Conservation (phyloP, 148 eudicot genomes). For the Spergularia marina region DNA sequence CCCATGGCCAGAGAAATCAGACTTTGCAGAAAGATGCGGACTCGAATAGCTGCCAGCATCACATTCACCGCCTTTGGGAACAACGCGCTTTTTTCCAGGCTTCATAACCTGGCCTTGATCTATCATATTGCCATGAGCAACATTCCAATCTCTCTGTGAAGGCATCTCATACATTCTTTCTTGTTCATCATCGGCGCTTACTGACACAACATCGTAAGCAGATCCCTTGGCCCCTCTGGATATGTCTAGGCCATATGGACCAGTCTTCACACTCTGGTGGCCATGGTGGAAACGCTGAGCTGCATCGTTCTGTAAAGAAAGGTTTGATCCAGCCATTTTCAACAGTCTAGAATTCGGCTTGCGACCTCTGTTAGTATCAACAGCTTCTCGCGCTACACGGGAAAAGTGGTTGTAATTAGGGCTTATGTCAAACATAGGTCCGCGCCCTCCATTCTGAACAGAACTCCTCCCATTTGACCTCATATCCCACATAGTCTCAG, state of each 20-base stretch:
- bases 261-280: constrained; percentile 33
- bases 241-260: constrained; percentile 36
- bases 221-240: constrained; percentile 39
- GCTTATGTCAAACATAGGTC: constrained; percentile 30
- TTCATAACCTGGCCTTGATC: constrained; percentile 41
- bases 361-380: constrained; percentile 36
- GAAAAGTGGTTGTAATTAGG: constrained; percentile 39
- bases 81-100: constrained; percentile 50
- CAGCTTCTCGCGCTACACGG: constrained; percentile 32
- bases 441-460: constrained; percentile 38
- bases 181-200: constrained; percentile 41
- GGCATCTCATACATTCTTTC: constrained; percentile 47
- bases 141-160: constrained; percentile 44
- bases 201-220: constrained; percentile 37
- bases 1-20: constrained; percentile 42
- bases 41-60: constrained; percentile 35
- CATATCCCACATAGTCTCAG: constrained; percentile 50
- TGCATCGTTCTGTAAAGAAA: constrained; percentile 36
- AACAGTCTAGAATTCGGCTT: constrained; percentile 49
- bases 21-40: constrained; percentile 33
- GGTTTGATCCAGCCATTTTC: constrained; percentile 46
- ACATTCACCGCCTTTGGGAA: constrained; percentile 40
- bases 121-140: constrained; percentile 31
- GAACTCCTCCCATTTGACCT: constrained; percentile 48
- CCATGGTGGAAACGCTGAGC: constrained; percentile 33